phyloP scores from a whole-genome alignment of 2,329 filamentous ascomycete species.

The Colletotrichum spaethianum region DNA sequence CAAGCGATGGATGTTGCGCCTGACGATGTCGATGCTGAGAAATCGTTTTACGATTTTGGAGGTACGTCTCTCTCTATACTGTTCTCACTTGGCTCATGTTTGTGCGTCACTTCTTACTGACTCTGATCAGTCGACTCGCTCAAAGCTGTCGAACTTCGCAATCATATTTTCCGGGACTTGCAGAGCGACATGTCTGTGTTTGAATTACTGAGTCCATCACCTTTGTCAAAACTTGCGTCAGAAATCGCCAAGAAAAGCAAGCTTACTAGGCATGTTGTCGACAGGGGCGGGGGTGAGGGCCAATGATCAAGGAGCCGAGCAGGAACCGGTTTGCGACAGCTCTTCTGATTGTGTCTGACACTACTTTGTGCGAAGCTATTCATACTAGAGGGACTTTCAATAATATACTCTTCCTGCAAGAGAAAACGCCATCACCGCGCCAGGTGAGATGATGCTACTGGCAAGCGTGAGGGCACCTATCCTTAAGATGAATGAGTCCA shows the following conservation, averaged over 20 bases:
- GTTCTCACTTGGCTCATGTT: not conserved
- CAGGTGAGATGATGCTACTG: not conserved
- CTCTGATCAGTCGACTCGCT: constrained; percentile 10
- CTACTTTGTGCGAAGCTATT: too few relatives aligned
- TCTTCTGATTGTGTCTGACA: too few relatives aligned
- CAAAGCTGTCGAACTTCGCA: constrained; percentile 31
- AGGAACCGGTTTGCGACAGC: too few relatives aligned
- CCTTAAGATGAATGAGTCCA: not conserved
- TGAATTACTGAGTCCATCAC: constrained; percentile 28
- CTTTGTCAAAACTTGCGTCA: constrained; percentile 8
- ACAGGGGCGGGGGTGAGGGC: too few relatives aligned
- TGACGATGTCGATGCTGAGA: constrained; percentile 16
- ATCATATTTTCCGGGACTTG: constrained; percentile 17
- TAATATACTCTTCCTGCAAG: not conserved
- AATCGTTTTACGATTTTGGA: constrained; percentile 34
- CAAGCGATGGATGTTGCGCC: constrained; percentile 13
- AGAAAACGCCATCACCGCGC: not conserved
- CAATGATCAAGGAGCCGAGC: too few relatives aligned
- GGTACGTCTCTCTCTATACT: not conserved
- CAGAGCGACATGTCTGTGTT: constrained; percentile 27
- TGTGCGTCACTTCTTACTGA: too few relatives aligned
- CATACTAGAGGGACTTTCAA: not conserved
- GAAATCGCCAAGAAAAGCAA: constrained; percentile 15
- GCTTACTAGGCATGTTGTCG: not conserved
- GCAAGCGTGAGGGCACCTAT: not conserved